Evolutionary conservation across 2,329 filamentous ascomycete species (phyloP).

Genomic region (Lanzia echinophila): DNA sequence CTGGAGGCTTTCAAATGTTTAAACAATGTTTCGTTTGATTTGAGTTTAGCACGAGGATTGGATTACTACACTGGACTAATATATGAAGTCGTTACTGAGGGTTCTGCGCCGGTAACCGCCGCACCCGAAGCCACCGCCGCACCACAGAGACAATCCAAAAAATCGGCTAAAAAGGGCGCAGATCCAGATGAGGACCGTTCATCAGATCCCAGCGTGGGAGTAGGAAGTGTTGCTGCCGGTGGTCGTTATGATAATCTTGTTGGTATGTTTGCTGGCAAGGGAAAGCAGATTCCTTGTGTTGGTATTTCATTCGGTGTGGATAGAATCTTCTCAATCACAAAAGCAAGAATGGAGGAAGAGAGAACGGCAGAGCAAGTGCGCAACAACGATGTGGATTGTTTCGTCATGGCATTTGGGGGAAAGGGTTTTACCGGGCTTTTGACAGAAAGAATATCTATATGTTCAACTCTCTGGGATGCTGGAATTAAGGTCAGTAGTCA

Average conservation of each 20-base stretch:
- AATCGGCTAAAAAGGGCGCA: conserved; percentile 42
- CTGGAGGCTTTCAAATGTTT: conserved; percentile 69
- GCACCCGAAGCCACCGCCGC: conserved; percentile 35
- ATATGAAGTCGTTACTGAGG: conserved; percentile 73
- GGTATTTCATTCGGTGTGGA: conserved; percentile 93
- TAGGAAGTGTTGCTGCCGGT: conserved; percentile 83
- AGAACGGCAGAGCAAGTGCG: conserved; percentile 49
- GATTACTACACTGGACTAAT: conserved; percentile 79
- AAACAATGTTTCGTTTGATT: conserved; percentile 76
- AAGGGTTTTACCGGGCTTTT: conserved; percentile 77
- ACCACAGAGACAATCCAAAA: conserved; percentile 32
- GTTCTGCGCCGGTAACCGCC: conserved; percentile 35
- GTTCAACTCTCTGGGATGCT: conserved; percentile 72
- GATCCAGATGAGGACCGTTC: conserved; percentile 59
- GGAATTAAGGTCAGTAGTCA: conserved; percentile 64
- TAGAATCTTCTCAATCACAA: conserved; percentile 88
- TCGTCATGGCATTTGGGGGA: conserved; percentile 89
- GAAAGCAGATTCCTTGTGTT: conserved; percentile 74
- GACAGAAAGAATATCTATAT: conserved; percentile 76
- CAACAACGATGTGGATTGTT: conserved; percentile 77
- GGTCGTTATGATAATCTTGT: conserved; percentile 91
- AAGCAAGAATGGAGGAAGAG: conserved; percentile 63
- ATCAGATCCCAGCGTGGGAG: conserved; percentile 71
- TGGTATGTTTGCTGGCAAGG: conserved; percentile 83
- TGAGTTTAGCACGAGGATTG: conserved; percentile 83